Conservation (phyloP, 306 rosid genomes). For the Fragaria iinumae region DNA sequence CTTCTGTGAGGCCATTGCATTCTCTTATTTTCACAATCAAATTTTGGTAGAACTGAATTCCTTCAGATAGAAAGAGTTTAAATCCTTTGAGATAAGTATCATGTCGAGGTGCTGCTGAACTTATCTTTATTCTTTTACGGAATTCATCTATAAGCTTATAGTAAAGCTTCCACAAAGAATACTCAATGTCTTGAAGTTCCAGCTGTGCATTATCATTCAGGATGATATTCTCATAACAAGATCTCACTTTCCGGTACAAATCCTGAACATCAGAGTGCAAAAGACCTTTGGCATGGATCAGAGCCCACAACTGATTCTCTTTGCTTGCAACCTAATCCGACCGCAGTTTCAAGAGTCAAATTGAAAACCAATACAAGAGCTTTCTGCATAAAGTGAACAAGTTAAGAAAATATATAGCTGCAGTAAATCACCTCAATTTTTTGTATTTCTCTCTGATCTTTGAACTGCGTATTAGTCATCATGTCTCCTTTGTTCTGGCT, state of each 20-base stretch:
- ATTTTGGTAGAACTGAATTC: slow-evolving; percentile 70
- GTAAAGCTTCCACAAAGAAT: slow-evolving; percentile 92
- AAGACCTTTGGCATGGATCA: slow-evolving; percentile 72
- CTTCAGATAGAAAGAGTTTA: slow-evolving; percentile 66
- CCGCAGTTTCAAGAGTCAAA: slow-evolving; percentile 23
- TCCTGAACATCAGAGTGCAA: slow-evolving; percentile 61
- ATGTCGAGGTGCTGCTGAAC: slow-evolving; percentile 34
- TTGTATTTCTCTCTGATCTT: slow-evolving; percentile 42
- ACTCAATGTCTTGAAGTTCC: slow-evolving; percentile 90
- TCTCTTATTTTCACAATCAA: slow-evolving; percentile 61
- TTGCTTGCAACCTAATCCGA: slow-evolving; percentile 51
- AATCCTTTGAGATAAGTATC: slow-evolving; percentile 44
- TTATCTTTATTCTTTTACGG: slow-evolving; percentile 71
- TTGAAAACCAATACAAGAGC: neutral
- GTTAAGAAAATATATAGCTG: slow-evolving; percentile 21
- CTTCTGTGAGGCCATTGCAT: slow-evolving; percentile 51
- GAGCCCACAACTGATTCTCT: slow-evolving; percentile 69
- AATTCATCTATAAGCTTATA: slow-evolving; percentile 93
- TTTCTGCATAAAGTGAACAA: slow-evolving; percentile 1
- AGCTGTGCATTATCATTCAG: slow-evolving; percentile 36
- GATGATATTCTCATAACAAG: slow-evolving; percentile 61
- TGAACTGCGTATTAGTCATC: slow-evolving; percentile 33
- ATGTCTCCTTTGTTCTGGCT: slow-evolving; percentile 40
- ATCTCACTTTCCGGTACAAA: slow-evolving; percentile 58
- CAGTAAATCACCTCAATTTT: slow-evolving; percentile 51